Conservation (phyloP, 768 basidiomycete species). For the Tulasnella sp. region DNA sequence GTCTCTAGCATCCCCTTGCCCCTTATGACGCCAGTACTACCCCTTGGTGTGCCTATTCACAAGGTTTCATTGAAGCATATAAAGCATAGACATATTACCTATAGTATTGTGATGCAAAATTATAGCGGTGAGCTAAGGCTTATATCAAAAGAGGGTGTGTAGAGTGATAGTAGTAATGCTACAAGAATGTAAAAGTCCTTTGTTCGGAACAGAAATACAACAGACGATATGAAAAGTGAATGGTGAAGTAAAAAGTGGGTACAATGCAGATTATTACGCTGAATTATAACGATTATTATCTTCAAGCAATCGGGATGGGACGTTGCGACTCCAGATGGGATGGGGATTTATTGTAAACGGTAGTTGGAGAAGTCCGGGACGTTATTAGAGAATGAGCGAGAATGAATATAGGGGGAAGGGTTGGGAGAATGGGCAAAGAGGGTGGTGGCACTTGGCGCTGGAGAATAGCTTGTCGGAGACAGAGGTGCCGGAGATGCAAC, state of each 20-base stretch:
- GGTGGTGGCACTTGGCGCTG: background rate
- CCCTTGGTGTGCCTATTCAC: background rate
- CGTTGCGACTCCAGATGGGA: background rate
- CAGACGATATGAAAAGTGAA: background rate
- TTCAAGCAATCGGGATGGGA: background rate
- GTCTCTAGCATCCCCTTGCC: background rate
- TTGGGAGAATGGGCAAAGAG: background rate
- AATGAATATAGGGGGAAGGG: background rate
- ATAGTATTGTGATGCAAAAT: background rate
- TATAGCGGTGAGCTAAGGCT: background rate
- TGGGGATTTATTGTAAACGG: background rate
- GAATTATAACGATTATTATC: background rate
- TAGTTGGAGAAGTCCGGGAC: background rate
- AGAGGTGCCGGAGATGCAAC: background rate
- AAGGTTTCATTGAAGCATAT: background rate
- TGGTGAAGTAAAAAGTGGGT: background rate
- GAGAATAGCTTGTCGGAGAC: background rate
- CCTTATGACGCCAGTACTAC: background rate
- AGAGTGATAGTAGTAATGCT: background rate
- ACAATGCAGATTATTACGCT: conserved; percentile 1
- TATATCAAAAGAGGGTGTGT: background rate
- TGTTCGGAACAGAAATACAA: background rate
- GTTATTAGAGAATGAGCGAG: background rate
- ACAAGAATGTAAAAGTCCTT: background rate
- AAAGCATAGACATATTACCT: background rate